Evolutionary conservation across 192 early-diverging fungal species (phyloP).

Genomic region (Coemansia sp.): DNA sequence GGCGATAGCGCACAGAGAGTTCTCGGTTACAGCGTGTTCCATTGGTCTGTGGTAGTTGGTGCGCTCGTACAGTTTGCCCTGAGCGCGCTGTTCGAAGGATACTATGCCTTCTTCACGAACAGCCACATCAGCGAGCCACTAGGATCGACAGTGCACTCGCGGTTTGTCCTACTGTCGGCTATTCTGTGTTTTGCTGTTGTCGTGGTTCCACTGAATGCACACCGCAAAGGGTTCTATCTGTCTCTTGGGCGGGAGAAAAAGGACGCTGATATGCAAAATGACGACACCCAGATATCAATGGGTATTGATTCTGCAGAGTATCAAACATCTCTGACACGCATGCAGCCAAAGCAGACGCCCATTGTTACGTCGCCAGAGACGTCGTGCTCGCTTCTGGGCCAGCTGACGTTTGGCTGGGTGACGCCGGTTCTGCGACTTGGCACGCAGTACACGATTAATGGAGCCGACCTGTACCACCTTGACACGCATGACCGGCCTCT

Average conservation of each 20-base stretch:
- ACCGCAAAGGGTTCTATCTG: slow-evolving; percentile 27
- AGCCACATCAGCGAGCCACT: slow-evolving; percentile 10
- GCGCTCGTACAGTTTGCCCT: slow-evolving; percentile 2
- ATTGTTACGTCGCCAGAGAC: slow-evolving; percentile 33
- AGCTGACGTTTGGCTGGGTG: slow-evolving; percentile 59
- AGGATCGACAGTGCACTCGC: slow-evolving; percentile 15
- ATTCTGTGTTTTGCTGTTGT: slow-evolving; percentile 1
- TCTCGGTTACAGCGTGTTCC: slow-evolving; percentile 3
- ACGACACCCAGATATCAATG: neutral
- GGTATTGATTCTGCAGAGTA: slow-evolving; percentile 17
- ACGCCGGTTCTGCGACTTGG: slow-evolving; percentile 65
- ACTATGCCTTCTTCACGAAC: slow-evolving; percentile 16
- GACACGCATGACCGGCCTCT: slow-evolving; percentile 55
- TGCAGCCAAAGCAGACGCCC: slow-evolving; percentile 23
- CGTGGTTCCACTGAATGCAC: slow-evolving; percentile 20
- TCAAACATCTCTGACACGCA: slow-evolving; percentile 30
- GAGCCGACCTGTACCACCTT: slow-evolving; percentile 65
- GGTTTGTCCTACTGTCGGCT: neutral
- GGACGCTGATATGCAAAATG: neutral
- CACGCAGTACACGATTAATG: slow-evolving; percentile 55
- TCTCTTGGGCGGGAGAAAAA: slow-evolving; percentile 12
- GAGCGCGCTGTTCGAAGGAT: slow-evolving; percentile 15
- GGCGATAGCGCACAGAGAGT: neutral
- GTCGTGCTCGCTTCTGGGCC: slow-evolving; percentile 24
- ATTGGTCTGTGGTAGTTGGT: slow-evolving; percentile 5